Evolutionary conservation across 2,329 filamentous ascomycete genomes (phyloP).

Genomic region (Zymoseptoria tritici): DNA sequence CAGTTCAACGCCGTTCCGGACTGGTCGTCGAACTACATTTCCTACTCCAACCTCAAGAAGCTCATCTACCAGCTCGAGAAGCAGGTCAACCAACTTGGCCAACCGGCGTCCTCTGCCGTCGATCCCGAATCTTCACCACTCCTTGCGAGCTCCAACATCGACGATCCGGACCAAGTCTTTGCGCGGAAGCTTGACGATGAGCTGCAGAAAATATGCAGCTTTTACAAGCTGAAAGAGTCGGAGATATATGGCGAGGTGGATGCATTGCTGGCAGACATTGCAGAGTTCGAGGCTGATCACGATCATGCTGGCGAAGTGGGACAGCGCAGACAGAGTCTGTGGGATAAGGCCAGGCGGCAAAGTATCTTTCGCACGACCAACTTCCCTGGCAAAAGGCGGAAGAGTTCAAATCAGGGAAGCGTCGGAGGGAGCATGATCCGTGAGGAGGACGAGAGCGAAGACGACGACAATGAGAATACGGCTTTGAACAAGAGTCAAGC

Average conservation of each 20-base stretch:
- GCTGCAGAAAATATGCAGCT: conserved; percentile 86
- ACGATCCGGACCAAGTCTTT: conserved; percentile 76
- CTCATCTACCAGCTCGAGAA: conserved; percentile 95
- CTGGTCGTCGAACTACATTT: conserved; percentile 97
- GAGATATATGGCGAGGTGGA: conserved; percentile 79
- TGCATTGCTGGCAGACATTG: conserved; percentile 66
- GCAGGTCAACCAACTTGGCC: conserved; percentile 53
- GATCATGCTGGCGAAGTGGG: conserved; percentile 21
- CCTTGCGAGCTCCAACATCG: conserved; percentile 48
- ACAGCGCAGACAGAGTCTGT: conserved; percentile 26
- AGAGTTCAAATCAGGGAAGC: conserved; percentile 37
- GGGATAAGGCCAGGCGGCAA: conserved; percentile 28
- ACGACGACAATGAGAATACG: conserved; percentile 49
- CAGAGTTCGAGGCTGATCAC: conserved; percentile 55
- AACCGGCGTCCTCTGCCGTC: conserved; percentile 27
- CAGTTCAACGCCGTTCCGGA: conserved; percentile 99
- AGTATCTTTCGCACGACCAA: conserved; percentile 49
- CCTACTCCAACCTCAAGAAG: conserved; percentile 98
- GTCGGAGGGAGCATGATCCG: conserved; percentile 42
- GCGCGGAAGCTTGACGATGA: conserved; percentile 75
- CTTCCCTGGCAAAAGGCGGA: conserved; percentile 34
- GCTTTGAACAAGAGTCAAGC: conserved; percentile 33
- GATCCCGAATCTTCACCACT: conserved; percentile 84
- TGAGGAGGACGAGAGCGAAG: conserved; percentile 48
- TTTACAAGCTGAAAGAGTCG: conserved; percentile 81